A percentile compares a stretch with the other conserved stretches of the same genome.
These are phyloP conservation scores for Gossypium ekmanianum DNA, from an alignment of 345 rosid species.

Conservation along the genomic window DNA sequence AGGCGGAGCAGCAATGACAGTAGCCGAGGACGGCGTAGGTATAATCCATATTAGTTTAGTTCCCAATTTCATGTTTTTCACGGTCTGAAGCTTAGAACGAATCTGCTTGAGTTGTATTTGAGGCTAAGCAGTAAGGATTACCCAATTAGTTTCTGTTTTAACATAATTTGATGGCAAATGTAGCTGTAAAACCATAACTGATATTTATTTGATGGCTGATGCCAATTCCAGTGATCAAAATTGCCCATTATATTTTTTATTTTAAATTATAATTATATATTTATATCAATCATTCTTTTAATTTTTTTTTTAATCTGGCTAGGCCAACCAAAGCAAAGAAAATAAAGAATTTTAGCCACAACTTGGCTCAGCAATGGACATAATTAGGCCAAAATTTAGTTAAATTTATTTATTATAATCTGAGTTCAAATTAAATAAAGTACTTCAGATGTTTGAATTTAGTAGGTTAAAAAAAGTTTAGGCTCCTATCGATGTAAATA, in stretches of 20 bases:
- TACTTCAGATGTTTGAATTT: too few species aligned
- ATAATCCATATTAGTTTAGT: constrained; percentile 58
- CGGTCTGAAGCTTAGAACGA: too few species aligned
- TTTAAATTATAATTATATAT: neutral
- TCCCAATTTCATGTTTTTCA: neutral
- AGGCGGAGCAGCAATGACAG: constrained; percentile 50
- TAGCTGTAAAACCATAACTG: neutral
- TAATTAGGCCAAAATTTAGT: too few species aligned
- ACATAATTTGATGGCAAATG: neutral
- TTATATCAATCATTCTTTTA: too few species aligned
- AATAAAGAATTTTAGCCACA: too few species aligned
- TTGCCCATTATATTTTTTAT: neutral
- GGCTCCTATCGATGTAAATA: too few species aligned
- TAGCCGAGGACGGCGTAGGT: constrained; percentile 62
- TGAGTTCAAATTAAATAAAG: too few species aligned
- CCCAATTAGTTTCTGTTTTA: neutral
- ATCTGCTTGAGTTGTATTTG: neutral
- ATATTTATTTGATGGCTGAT: neutral
- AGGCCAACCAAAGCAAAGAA: too few species aligned
- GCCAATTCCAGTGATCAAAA: neutral
- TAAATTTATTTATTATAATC: too few species aligned
- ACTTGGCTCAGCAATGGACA: too few species aligned
- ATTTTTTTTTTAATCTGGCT: too few species aligned
- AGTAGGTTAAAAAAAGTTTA: too few species aligned
- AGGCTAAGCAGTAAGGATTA: neutral